Evolutionary conservation across 371 early-diverging fungal genomes (phyloP), one percentile per base, ranked within the genome.

Genomic region (Rhizopus stolonifer): DNA sequence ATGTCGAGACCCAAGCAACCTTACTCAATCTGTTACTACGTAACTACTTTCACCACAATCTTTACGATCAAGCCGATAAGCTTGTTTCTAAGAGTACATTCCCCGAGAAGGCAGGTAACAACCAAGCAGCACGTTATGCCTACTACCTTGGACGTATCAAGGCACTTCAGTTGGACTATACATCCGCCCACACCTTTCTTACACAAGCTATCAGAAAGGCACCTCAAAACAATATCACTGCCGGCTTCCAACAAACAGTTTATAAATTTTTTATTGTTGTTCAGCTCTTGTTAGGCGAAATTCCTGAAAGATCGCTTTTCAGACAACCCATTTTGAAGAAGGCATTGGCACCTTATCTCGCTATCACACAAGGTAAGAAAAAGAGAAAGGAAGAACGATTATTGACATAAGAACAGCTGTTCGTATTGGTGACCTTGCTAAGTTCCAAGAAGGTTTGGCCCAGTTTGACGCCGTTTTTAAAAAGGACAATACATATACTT

Each of bases 61-160:
- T 94, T 22, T 91, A 90, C 55, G 98, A 96, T 39, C 96, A 96
- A 72, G 99, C 99, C 1, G 95, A 95, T 67, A 91, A 95, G 64
- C 84, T 98, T 48, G 89, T 94, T 0, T 87, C 91, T 31, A 96
- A 95, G 80, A 82, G 93, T 19, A 78, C 82, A 3, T 96, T 95
- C 77, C 98, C 99, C 0, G 90, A 93, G 52, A 79, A 81, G 34
- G 96, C 93, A 9, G 87, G 88, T 42, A 96, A 96, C 81, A 91
- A 88, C 61, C 94, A 96, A 65, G 83, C 89, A 24, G 96, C 96
- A 25, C 87, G 98, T 54, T 93, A 95, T 72, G 89, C 94, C 74
- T 98, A 95, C 67, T 98, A 97, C 61, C 77, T 92, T 23, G 93
- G 93, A 31, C 89, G 93, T 45, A 95, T 95, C 67, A 91, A 93